Percentiles rank a stretch among this genome's conserved stretches.
Conservation (phyloP, 2,329 filamentous ascomycete species). For the Colletotrichum sansevieriae region DNA sequence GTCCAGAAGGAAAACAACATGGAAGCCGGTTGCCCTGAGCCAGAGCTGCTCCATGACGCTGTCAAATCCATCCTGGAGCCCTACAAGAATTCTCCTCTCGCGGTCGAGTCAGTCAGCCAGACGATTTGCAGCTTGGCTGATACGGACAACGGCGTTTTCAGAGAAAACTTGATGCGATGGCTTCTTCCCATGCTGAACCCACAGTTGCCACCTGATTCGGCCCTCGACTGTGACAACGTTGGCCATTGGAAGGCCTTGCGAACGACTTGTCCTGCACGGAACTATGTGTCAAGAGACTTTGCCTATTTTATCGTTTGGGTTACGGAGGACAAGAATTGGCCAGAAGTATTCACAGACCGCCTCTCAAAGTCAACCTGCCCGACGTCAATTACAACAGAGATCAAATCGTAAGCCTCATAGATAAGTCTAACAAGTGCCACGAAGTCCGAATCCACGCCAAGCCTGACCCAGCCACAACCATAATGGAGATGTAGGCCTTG, state of each 20-base stretch:
- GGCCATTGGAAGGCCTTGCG: constrained; percentile 4
- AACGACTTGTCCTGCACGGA: neutral
- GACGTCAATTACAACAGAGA: neutral
- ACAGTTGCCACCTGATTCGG: neutral
- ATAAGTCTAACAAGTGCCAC: neutral
- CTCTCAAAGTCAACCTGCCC: neutral
- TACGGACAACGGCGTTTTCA: no score
- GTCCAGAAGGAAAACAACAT: no score
- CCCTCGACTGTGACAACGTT: neutral
- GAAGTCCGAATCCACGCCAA: neutral
- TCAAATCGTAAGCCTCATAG: neutral
- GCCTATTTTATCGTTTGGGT: constrained; percentile 16
- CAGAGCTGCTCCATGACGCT: no score
- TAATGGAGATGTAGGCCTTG: constrained; percentile 20
- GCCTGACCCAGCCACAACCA: neutral
- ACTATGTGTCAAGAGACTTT: neutral
- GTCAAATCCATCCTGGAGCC: no score
- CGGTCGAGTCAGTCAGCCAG: no score
- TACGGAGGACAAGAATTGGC: neutral
- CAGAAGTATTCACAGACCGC: neutral
- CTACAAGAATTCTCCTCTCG: no score
- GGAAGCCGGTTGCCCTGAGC: no score
- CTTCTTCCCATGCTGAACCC: neutral
- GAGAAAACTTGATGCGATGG: neutral
- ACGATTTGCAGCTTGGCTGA: no score